phyloP scores from a whole-genome alignment of 108 stramenopile species.

The Mayamaea pseudoterrestris region DNA sequence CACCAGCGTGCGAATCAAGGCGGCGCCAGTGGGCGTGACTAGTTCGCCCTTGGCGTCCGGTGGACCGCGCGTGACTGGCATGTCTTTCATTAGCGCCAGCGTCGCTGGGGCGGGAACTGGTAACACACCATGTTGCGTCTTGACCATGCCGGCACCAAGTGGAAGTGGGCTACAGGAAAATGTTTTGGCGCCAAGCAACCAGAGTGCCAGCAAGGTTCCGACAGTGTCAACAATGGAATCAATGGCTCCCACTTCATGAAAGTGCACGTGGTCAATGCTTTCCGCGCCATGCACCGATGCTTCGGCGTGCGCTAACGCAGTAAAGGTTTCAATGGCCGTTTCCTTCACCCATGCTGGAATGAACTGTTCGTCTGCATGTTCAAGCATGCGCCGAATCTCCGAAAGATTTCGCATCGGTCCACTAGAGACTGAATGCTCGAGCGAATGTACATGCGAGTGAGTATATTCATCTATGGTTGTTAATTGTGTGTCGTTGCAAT shows the following conservation, averaged over 20 bases:
- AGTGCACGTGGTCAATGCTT: slow-evolving; percentile 70
- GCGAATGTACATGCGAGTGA: slow-evolving; percentile 1
- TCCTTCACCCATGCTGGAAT: slow-evolving; percentile 58
- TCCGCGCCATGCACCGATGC: slow-evolving; percentile 71
- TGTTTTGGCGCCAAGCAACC: slow-evolving; percentile 51
- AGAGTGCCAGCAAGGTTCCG: slow-evolving; percentile 71
- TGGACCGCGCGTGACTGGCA: slow-evolving; percentile 81
- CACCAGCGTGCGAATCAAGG: slow-evolving; percentile 66
- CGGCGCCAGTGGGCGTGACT: slow-evolving; percentile 88
- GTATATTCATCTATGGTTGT: background rate
- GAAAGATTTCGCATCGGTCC: slow-evolving; percentile 72
- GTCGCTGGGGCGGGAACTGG: slow-evolving; percentile 93
- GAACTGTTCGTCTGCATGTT: slow-evolving; percentile 22
- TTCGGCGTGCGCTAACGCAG: slow-evolving; percentile 78
- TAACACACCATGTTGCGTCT: slow-evolving; percentile 84
- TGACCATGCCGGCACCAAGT: slow-evolving; percentile 78
- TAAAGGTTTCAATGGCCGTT: slow-evolving; percentile 63
- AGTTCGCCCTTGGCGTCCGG: slow-evolving; percentile 68
- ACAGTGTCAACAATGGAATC: slow-evolving; percentile 90
- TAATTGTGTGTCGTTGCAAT: background rate
- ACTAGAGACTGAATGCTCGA: background rate
- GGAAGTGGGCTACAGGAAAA: slow-evolving; percentile 73
- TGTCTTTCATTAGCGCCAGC: slow-evolving; percentile 68
- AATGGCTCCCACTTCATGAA: slow-evolving; percentile 91
- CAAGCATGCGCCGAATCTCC: slow-evolving; percentile 61